A percentile compares a stretch with the other conserved stretches of the same genome.
Conservation (phyloP, 116 monocot genomes). For the Papilionanthe hybrid region DNA sequence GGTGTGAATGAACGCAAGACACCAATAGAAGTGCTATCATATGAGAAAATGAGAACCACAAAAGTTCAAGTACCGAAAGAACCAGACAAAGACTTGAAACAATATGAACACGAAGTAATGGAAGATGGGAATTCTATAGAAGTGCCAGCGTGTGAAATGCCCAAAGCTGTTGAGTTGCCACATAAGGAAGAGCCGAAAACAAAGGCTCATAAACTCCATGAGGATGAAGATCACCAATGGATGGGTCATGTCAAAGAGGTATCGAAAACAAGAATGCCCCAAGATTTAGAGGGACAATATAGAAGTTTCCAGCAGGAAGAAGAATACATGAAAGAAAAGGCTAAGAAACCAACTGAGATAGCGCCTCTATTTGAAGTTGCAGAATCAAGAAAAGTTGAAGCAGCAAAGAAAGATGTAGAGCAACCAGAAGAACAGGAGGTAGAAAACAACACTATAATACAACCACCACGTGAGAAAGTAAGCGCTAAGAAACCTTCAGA, state of each 20-base stretch:
- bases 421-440: background rate
- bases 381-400: background rate
- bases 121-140: too few species aligned
- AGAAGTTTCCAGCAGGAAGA: too few species aligned
- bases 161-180: background rate
- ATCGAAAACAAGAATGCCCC: background rate
- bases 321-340: background rate
- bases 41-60: too few species aligned
- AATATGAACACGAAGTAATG: too few species aligned
- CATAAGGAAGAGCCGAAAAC: background rate
- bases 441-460: background rate
- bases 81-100: too few species aligned
- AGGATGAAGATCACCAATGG: background rate
- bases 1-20: too few species aligned
- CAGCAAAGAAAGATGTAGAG: background rate
- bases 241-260: background rate
- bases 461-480: too few species aligned
- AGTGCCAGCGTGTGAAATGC: too few species aligned
- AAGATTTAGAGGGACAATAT: background rate
- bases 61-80: too few species aligned
- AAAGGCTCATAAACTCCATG: background rate
- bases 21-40: too few species aligned
- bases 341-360: background rate
- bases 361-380: background rate
- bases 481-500: background rate